Base-by-base conservation (phyloP, 1,139 yeast genomes). In the Geotrichum bryndzae region DNA sequence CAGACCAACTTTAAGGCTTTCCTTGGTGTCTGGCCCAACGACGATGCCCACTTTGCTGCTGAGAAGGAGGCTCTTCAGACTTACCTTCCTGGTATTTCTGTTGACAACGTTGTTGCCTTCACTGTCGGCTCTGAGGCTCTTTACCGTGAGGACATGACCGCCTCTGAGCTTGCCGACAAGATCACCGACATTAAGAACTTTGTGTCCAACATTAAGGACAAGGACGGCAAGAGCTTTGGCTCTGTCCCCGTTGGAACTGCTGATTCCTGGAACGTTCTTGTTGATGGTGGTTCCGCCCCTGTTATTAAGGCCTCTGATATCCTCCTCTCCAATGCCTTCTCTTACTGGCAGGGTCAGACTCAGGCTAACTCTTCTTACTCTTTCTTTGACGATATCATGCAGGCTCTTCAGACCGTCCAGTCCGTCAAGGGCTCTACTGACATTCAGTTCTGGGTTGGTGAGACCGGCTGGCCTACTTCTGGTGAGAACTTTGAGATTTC, bases 341-440 rank as follows among this genome's bases (percentile, higher is more conserved):
- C 97, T 23, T 92, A 90, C 87, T 94, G 98, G 98, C 97, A 94
- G 80, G 97, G 97, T 54, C 97, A 90, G 80, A 83, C 92, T 69
- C 82, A 82, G 81, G 73, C 77, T 63, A 90, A 90, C 74, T 84
- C 97, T 51, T 84, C 96, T 29, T 88, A 84, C 82, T 89, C 97
- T 5, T 91, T 91, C 87, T 84, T 90, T 68, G 97, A 91, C 74
- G 97, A 91, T 77, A 89, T 91, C 76, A 90, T 90, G 96, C 97
- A 91, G 81, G 96, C 97, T 67, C 80, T 92, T 76, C 96, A 89
- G 80, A 81, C 82, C 65, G 84, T 92, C 72, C 96, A 91, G 81
- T 79, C 90, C 68, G 77, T 84, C 68, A 92, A 92, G 82, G 96
- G 96, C 66, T 78, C 87, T 63, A 87, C 92, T 65, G 91, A 90